These are phyloP conservation scores for Sporothrix humicola DNA, from an alignment of 2,329 filamentous ascomycete genomes.

Conservation along the genomic window DNA sequence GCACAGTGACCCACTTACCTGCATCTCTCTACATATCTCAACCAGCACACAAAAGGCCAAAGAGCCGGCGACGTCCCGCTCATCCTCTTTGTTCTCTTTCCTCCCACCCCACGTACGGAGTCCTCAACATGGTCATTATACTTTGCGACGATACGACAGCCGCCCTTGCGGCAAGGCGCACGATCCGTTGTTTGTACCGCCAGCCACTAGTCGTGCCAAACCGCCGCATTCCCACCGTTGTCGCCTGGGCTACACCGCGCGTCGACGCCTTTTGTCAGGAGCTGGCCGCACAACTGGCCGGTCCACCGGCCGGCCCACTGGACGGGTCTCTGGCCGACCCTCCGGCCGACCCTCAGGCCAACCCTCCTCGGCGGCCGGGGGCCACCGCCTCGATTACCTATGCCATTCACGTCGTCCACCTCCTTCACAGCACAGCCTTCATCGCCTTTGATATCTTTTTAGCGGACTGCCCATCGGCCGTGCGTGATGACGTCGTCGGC, in stretches of 20 bases:
- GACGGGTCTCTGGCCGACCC: neutral
- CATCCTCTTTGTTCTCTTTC: neutral
- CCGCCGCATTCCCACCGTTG: neutral
- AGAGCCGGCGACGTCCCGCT: neutral
- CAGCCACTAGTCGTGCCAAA: constrained; percentile 4
- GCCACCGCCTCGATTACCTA: neutral
- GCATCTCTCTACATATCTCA: too few relatives aligned
- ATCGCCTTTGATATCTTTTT: constrained; percentile 1
- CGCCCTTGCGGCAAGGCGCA: neutral
- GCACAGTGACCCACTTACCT: too few relatives aligned
- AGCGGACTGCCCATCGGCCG: neutral
- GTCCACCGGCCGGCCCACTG: too few relatives aligned
- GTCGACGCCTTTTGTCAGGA: neutral
- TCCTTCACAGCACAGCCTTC: neutral
- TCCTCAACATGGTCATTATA: neutral
- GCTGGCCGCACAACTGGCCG: neutral
- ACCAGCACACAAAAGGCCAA: neutral
- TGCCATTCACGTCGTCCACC: neutral
- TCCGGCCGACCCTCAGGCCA: neutral
- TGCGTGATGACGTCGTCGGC: neutral
- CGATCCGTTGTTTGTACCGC: neutral
- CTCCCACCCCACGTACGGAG: neutral
- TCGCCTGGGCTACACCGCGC: neutral
- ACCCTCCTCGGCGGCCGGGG: neutral
- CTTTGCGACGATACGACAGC: neutral